These are phyloP conservation scores for Erigeron philadelphicus DNA, from an alignment of 140 eudicot genomes.

Conservation along the genomic window DNA sequence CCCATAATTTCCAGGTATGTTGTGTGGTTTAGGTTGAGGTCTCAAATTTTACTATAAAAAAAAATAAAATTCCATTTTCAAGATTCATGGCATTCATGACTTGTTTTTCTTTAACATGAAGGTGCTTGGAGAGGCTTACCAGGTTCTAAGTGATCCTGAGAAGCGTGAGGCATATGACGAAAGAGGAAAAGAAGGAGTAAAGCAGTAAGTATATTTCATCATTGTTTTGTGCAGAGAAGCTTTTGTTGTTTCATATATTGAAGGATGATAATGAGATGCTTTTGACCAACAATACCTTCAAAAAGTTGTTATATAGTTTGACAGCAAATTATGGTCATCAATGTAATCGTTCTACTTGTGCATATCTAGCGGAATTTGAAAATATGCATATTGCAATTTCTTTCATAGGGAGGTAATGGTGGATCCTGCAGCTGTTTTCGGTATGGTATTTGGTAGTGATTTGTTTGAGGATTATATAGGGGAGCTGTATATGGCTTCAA, in stretches of 20 bases:
- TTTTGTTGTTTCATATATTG: neutral
- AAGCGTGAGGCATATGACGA: constrained; percentile 73
- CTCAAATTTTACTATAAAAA: neutral
- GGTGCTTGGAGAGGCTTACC: constrained; percentile 86
- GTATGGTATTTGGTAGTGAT: constrained; percentile 78
- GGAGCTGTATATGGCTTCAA: constrained; percentile 53
- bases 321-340: too few species aligned
- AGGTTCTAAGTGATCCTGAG: constrained; percentile 65
- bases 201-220: constrained; percentile 36
- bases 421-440: constrained; percentile 72
- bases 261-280: neutral
- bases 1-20: constrained; percentile 55
- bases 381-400: neutral
- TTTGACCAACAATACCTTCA: neutral
- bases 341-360: neutral
- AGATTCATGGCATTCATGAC: constrained; percentile 9
- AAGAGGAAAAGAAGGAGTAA: constrained; percentile 56
- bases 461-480: constrained; percentile 69
- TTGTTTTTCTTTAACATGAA: constrained; percentile 20
- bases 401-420: constrained; percentile 56
- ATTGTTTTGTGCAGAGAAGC: neutral
- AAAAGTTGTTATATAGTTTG: neutral
- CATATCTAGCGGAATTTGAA: neutral
- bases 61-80: neutral
- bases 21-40: neutral